Base-by-base conservation (phyloP, 352 stramenopile species). In the Pythium folliculosum region DNA sequence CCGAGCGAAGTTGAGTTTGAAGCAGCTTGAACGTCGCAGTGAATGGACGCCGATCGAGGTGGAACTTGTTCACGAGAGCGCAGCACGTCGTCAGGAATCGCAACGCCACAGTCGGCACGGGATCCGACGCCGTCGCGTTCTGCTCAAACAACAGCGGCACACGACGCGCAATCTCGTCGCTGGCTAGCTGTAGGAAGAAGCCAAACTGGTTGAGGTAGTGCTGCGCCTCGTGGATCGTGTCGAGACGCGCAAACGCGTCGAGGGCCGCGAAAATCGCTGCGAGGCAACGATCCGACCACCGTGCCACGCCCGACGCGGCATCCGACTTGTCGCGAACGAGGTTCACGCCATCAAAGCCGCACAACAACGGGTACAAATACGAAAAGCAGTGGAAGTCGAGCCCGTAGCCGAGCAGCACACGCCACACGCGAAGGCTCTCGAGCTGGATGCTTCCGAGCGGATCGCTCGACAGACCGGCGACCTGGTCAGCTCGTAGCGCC, bases 11-110 rank as follows among this genome's bases (percentile, higher is more conserved):
- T 3, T 22, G n/a, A 19, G 63, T 71, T 35, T 84, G 70, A 25
- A 85, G 52, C 25, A 64, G 19, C 43, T 75, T 59, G 1, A 80
- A 65, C 7, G 86, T 72, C 35, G 80, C 61, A 3, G 63, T 45
- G 16, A 88, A 51, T 2, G 62, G 23, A 16, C 40, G 49, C 14
- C 59, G 69, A 16, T 92, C 68, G 21, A 92, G 57, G 21, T 81
- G 79, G 60, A 86, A 90, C 55, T 91, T 91, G n/a, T 14, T 60
- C 30, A 72, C 80, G 14, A 90, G 75, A 3, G 47, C 19, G 9
- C 61, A 69, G 12, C 69, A 72, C 12, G 71, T 65, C 5, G 73
- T 66, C 8, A 93, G 65, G 47, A 93, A 91, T 38, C 80, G 73
- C 23, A 93, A 53, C 14, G 74, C 69, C 1, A 79, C 77, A 0